Base-by-base conservation (phyloP, 2,329 filamentous ascomycete species). In the Colletotrichum sidae region DNA sequence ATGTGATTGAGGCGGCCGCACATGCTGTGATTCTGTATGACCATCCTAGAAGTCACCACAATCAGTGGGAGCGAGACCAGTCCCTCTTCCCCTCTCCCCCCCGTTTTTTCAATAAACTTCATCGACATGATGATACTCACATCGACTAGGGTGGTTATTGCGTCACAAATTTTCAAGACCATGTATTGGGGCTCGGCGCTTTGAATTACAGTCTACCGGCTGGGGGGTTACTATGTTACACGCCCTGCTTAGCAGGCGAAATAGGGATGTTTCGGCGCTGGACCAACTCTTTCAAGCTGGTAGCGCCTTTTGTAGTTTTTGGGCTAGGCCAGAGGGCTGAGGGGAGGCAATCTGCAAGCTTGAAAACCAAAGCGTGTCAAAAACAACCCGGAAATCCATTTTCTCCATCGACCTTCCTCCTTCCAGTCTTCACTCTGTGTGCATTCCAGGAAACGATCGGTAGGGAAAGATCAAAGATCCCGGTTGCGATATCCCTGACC, bases 161-260 rank as follows among this genome's bases (percentile, higher is more conserved):
- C 25, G 25, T 25, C 25, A 25, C 25, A 10, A 8, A n/a, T 46
- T 10, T 10, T 33, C 15, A 6, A 13, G n/a, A 34, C n/a, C 8
- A 38, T 13, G n/a, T 12, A 53, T 53, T 52, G 59, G 57, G 58
- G 63, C 63, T 61, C 63, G 53, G 37, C 63, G 63, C 49, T 63
- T 62, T 47, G 46, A 57, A 65, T 63, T 66, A 49, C 55, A 47
- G 47, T 66, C 63, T 42, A 9, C 54, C 35, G 52, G 54, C 25
- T 25, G 33, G 33, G 33, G 46, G 55, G 39, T 61, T 60, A 53
- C 59, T 66, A 66, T 66, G 42, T 52, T 66, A 66, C 63, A 66
- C 44, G 63, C 59, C 63, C 63, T 62, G 37, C 12, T 47, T 45
- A 25, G 35, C 34, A 47, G 52, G 58, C 52, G 52, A 66, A 63